Evolutionary conservation across 352 stramenopile species (phyloP), one percentile per base, ranked within the genome.

Genomic region (Phytophthora tentaculata): DNA sequence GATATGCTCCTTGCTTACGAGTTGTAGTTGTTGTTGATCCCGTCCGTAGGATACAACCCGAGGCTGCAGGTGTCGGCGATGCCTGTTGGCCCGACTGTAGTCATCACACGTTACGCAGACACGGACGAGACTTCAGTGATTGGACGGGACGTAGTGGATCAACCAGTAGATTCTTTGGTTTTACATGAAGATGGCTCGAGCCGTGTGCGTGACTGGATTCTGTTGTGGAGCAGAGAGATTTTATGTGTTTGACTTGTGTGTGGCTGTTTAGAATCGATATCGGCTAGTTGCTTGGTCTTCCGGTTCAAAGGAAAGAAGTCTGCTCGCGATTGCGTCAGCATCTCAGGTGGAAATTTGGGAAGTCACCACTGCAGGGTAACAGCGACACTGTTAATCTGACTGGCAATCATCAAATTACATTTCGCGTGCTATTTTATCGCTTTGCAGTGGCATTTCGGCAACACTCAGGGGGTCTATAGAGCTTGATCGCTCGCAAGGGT

Each of bases 21-120:
- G 3, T n/a, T n/a, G n/a, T 39, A 5, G 13, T 43, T 43, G 8
- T n/a, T n/a, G 35, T 2, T 43, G 35, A 14, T n/a, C 35, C 35
- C 14, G 12, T 43, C 14, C 35, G 5, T 29, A 88, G 80, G 66
- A 56, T 88, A 85, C 61, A 81, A 83, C 49, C n/a, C 64, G 12
- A 61, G 50, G 51, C 48, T 88, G 54, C 56, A 71, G n/a, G 58
- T 80, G 55, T 76, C 67, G 16, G 80, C 80, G 16, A 64, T 80
- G 61, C 52, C 78, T 14, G 61, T 70, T 24, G 71, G 65, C 12
- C 41, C 69, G n/a, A 77, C 58, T 8, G 74, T 88, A 47, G 69
- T 69, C 24, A 66, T 88, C 61, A 70, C 64, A 20, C 64, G 56
- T 4, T 73, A 64, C 32, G 48, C 48, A 54, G 44, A 71, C 23